Evolutionary conservation across 495 filamentous ascomycete genomes (phyloP).

Genomic region (Hyphodiscus hymeniophilus): DNA sequence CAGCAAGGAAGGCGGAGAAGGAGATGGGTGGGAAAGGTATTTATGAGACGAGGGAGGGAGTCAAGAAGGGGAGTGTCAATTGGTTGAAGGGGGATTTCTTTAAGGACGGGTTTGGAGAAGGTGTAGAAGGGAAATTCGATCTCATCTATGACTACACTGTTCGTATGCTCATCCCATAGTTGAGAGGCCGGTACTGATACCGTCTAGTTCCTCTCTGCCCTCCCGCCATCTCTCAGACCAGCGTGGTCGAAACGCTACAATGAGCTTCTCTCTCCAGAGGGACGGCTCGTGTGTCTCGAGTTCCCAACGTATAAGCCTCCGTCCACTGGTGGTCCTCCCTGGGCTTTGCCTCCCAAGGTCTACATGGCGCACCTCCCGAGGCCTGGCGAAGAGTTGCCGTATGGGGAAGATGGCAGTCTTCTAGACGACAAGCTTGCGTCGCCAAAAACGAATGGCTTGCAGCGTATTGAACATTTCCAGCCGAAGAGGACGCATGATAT

Average conservation of each 20-base stretch:
- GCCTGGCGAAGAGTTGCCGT: conserved; percentile 57
- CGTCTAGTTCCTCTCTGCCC: conserved; percentile 69
- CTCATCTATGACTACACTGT: conserved; percentile 83
- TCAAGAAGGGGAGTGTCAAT: conserved; percentile 44
- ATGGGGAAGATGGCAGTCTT: conserved; percentile 49
- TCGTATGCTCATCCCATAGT: conserved; percentile 26
- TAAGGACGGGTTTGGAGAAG: conserved; percentile 47
- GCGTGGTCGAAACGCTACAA: conserved; percentile 62
- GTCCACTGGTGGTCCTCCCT: conserved; percentile 60
- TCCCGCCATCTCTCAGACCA: conserved; percentile 54
- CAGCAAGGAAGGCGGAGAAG: conserved; percentile 40
- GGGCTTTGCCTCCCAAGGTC: conserved; percentile 48
- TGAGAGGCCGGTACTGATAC: conserved; percentile 6
- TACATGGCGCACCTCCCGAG: conserved; percentile 59
- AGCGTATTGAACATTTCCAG: conserved; percentile 54
- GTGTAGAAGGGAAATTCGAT: conserved; percentile 54
- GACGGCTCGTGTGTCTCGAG: conserved; percentile 72
- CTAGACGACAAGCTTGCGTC: conserved; percentile 34
- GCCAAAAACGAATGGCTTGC: conserved; percentile 38
- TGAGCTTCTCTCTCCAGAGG: conserved; percentile 50
- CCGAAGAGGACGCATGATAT: conserved; percentile 61
- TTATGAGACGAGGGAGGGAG: conserved; percentile 38
- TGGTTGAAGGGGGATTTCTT: conserved; percentile 72
- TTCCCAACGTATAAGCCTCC: conserved; percentile 67
- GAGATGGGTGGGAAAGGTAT: conserved; percentile 20